Evolutionary conservation across 345 rosid genomes (phyloP).

Genomic region (Aegle marmelos): DNA sequence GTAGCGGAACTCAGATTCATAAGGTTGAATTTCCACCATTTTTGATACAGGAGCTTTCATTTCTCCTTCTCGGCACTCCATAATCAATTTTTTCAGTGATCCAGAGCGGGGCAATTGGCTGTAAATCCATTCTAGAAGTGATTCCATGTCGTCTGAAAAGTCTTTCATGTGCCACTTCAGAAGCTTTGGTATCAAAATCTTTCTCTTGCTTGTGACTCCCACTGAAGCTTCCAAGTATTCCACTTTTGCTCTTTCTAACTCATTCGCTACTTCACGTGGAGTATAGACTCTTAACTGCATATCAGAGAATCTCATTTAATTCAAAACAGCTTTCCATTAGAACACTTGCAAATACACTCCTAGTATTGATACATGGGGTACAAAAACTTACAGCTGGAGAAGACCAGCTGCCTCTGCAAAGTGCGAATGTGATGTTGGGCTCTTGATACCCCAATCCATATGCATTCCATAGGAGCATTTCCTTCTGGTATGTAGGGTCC

Average conservation of each 20-base stretch:
- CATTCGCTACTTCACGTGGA: slow-evolving; percentile 66
- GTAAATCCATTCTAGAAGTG: slow-evolving; percentile 83
- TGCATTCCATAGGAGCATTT: slow-evolving; percentile 65
- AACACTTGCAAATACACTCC: not conserved
- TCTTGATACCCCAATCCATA: slow-evolving; percentile 90
- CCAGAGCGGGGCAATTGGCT: slow-evolving; percentile 77
- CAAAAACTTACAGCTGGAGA: slow-evolving; percentile 77
- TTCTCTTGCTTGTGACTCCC: slow-evolving; percentile 76
- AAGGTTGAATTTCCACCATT: slow-evolving; percentile 70
- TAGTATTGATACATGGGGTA: not conserved
- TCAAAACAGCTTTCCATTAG: not conserved
- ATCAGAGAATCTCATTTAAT: not conserved
- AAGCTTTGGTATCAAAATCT: slow-evolving; percentile 75
- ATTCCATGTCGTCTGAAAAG: slow-evolving; percentile 78
- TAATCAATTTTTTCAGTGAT: slow-evolving; percentile 55
- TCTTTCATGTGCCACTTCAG: slow-evolving; percentile 89
- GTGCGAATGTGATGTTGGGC: slow-evolving; percentile 84
- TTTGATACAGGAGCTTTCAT: slow-evolving; percentile 44
- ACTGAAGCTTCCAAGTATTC: slow-evolving; percentile 83
- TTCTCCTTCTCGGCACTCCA: slow-evolving; percentile 66
- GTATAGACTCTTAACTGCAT: slow-evolving; percentile 78
- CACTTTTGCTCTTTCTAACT: slow-evolving; percentile 64
- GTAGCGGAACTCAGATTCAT: slow-evolving; percentile 74
- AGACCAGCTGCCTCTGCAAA: slow-evolving; percentile 91
- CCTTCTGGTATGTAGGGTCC: slow-evolving; percentile 75